Percentiles rank a stretch among this genome's conserved stretches.
Evolutionary conservation across 2,329 filamentous ascomycete genomes (phyloP).

Genomic region (Davidsoniella virescens): DNA sequence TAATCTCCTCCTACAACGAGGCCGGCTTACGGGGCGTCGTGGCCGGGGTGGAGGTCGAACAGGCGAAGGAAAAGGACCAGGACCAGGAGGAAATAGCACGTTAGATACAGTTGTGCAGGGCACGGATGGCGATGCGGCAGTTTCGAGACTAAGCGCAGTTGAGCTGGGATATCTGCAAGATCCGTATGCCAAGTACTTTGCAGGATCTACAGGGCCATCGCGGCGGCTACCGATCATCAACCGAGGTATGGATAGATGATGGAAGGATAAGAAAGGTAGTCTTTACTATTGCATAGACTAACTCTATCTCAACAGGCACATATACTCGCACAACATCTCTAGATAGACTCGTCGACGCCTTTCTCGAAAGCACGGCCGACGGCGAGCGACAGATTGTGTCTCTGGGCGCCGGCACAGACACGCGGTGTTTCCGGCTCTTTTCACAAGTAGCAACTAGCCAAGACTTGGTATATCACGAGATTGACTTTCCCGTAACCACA

Average conservation of each 20-base stretch:
- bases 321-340: conserved; percentile 78
- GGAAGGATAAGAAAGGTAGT: background rate
- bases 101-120: conserved; percentile 68
- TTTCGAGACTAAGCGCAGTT: conserved; percentile 79
- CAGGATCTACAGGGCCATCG: conserved; percentile 31
- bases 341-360: conserved; percentile 57
- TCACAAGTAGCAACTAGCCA: conserved; percentile 22
- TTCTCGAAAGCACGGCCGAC: conserved; percentile 35
- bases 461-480: conserved; percentile 65
- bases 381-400: conserved; percentile 63
- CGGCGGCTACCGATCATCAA: conserved; percentile 84
- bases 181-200: conserved; percentile 57
- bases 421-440: conserved; percentile 64
- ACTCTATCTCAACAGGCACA: conserved; percentile 43
- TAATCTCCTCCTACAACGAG: conserved; percentile 49
- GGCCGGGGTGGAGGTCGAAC: conserved; percentile 23
- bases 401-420: conserved; percentile 86
- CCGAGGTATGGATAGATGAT: conserved; percentile 40
- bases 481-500: conserved; percentile 73
- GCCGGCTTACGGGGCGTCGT: conserved; percentile 21
- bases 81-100: conserved; percentile 15
- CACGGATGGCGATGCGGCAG: conserved; percentile 82
- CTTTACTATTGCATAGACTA: background rate
- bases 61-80: conserved; percentile 15
- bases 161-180: conserved; percentile 73